These are phyloP conservation scores for Yarrowia bubula DNA, from an alignment of 805 yeast genomes.

Conservation along the genomic window DNA sequence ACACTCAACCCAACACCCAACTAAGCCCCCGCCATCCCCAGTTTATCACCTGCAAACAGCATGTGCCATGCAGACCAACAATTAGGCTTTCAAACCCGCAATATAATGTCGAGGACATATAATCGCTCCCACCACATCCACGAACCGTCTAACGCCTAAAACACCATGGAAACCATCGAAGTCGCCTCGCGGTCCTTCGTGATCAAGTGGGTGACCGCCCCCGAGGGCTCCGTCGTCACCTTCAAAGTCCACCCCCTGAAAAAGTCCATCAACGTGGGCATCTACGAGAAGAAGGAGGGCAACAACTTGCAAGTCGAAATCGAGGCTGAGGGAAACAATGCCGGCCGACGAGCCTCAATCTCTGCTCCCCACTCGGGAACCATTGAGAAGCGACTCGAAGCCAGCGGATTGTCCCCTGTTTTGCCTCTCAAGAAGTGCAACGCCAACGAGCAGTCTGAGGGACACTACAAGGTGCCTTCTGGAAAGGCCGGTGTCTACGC, in stretches of 20 bases:
- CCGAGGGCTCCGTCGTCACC: slow-evolving; percentile 60
- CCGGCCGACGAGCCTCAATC: slow-evolving; percentile 47
- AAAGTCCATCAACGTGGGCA: slow-evolving; percentile 46
- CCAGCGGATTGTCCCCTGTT: slow-evolving; percentile 51
- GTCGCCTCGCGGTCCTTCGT: slow-evolving; percentile 85
- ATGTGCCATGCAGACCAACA: neutral
- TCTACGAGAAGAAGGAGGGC: neutral
- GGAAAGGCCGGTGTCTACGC: slow-evolving; percentile 68
- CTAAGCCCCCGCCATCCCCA: neutral
- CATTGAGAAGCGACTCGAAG: slow-evolving; percentile 51
- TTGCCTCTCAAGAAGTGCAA: slow-evolving; percentile 56
- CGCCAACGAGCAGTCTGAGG: slow-evolving; percentile 63
- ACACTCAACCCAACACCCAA: neutral
- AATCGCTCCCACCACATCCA: neutral
- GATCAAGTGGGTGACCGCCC: slow-evolving; percentile 85
- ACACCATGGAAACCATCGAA: slow-evolving; percentile 82
- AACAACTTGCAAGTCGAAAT: slow-evolving; percentile 28
- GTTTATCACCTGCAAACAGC: slow-evolving; percentile 6
- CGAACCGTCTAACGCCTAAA: neutral
- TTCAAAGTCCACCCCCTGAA: slow-evolving; percentile 84
- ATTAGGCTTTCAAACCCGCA: slow-evolving; percentile 12
- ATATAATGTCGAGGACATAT: slow-evolving; percentile 11
- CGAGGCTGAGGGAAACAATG: slow-evolving; percentile 52
- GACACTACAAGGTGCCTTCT: slow-evolving; percentile 53
- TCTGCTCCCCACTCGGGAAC: slow-evolving; percentile 29